Evolutionary conservation across 129 eudicot genomes (phyloP).

Genomic region (Escallonia herrerae): DNA sequence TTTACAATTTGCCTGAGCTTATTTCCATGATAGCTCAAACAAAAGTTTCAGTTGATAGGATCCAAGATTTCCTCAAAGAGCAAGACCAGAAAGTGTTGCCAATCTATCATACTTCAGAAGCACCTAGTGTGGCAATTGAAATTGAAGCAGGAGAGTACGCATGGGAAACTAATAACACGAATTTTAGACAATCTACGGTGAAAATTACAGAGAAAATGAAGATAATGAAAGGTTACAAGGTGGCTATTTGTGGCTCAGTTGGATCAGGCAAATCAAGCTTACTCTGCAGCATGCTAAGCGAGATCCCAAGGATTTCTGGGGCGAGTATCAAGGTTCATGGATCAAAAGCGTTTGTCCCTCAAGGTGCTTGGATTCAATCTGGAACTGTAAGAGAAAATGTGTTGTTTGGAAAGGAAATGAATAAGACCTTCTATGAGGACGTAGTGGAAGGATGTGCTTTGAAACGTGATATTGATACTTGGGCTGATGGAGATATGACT

Average conservation of each 20-base stretch:
- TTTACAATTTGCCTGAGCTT: conserved; percentile 81
- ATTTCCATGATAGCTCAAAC: conserved; percentile 84
- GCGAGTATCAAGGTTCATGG: conserved; percentile 52
- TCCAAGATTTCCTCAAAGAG: conserved; percentile 43
- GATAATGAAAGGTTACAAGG: conserved; percentile 63
- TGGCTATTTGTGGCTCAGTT: conserved; percentile 88
- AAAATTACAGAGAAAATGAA: conserved; percentile 42
- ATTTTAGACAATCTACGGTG: conserved; percentile 37
- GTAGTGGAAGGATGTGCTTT: conserved; percentile 79
- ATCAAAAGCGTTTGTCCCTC: conserved; percentile 82
- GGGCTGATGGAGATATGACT: conserved; percentile 65
- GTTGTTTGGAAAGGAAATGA: conserved; percentile 71
- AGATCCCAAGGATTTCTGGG: conserved; percentile 78
- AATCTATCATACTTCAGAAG: conserved; percentile 17
- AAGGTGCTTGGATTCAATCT: conserved; percentile 94
- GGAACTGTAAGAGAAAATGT: conserved; percentile 81
- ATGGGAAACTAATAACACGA: conserved; percentile 46
- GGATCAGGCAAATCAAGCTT: conserved; percentile 93
- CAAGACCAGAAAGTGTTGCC: conserved; percentile 38
- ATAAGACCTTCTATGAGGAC: conserved; percentile 38
- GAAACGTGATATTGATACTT: conserved; percentile 52
- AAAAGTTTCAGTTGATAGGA: conserved; percentile 80
- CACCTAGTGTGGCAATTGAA: conserved; percentile 43
- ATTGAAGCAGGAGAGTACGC: conserved; percentile 63
- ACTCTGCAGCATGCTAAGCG: conserved; percentile 72